A percentile compares a stretch with the other conserved stretches of the same genome.
Conservation (phyloP, 768 basidiomycete species). For the Asterophora parasitica region DNA sequence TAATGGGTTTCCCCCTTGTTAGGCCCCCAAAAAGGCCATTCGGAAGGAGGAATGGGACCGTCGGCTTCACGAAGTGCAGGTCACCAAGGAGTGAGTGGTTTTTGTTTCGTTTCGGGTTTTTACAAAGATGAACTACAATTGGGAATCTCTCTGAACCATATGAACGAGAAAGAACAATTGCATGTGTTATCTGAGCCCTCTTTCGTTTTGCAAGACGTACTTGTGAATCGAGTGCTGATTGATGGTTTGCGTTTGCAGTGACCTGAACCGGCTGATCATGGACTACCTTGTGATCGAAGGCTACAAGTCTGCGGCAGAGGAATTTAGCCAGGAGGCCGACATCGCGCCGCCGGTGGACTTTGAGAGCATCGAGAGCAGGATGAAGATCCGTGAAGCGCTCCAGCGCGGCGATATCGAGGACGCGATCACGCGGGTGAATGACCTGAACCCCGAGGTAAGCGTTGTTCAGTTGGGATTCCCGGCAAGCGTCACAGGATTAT, state of each 20-base stretch:
- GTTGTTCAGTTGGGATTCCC: conserved; percentile 8
- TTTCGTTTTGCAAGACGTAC: conserved; percentile 22
- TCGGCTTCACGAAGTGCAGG: conserved; percentile 74
- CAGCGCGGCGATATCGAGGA: conserved; percentile 94
- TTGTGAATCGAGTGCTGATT: conserved; percentile 19
- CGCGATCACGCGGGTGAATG: conserved; percentile 93
- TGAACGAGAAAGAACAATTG: conserved; percentile 64
- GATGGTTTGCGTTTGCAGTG: conserved; percentile 45
- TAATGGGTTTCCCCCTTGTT: conserved; percentile 4
- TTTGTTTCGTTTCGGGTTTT: conserved; percentile 11
- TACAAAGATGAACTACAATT: conserved; percentile 70
- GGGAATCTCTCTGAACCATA: conserved; percentile 99
- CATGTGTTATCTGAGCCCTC: conserved; percentile 83
- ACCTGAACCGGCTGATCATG: conserved; percentile 91
- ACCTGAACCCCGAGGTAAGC: conserved; percentile 94
- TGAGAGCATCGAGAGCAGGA: conserved; percentile 88
- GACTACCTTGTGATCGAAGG: conserved; percentile 98
- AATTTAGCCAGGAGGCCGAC: conserved; percentile 87
- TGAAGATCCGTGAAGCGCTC: conserved; percentile 91
- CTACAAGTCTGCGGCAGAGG: conserved; percentile 92
- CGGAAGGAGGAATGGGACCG: conserved; percentile 85
- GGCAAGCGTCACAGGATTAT: conserved; percentile 64
- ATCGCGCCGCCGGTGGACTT: conserved; percentile 77
- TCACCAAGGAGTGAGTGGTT: conserved; percentile 85
- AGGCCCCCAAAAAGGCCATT: conserved; percentile 55